Percentiles rank a stretch among this genome's conserved stretches.
phyloP scores from a whole-genome alignment of 192 early-diverging fungal species.

The Bifiguratus adelaidae region DNA sequence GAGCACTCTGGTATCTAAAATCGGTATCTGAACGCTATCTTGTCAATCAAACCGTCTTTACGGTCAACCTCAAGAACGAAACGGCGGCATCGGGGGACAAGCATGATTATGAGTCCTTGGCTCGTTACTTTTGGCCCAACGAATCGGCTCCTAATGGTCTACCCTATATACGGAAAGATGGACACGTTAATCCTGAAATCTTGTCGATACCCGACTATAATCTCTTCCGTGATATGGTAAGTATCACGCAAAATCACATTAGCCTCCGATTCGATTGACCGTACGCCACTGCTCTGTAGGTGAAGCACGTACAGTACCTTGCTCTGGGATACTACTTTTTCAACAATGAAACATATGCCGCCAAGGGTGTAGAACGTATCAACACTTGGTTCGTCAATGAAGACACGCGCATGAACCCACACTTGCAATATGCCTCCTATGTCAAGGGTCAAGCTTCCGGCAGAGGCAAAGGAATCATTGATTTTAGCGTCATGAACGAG shows the following conservation, averaged over 20 bases:
- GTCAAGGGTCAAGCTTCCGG: slow-evolving; percentile 27
- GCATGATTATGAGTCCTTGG: slow-evolving; percentile 48
- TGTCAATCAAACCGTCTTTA: slow-evolving; percentile 22
- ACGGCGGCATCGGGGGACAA: slow-evolving; percentile 28
- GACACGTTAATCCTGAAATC: slow-evolving; percentile 42
- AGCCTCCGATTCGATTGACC: slow-evolving; percentile 3
- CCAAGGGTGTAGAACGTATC: slow-evolving; percentile 21
- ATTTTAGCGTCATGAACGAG: slow-evolving; percentile 26
- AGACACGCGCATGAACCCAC: slow-evolving; percentile 48
- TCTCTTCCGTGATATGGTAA: slow-evolving; percentile 21
- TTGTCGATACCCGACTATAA: slow-evolving; percentile 25
- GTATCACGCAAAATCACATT: not conserved
- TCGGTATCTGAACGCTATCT: not conserved
- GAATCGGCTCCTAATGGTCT: slow-evolving; percentile 14
- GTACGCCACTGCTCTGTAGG: not conserved
- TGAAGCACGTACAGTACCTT: slow-evolving; percentile 26
- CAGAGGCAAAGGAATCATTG: slow-evolving; percentile 28
- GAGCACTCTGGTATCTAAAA: slow-evolving; percentile 8
- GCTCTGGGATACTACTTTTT: slow-evolving; percentile 44
- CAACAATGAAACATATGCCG: slow-evolving; percentile 28
- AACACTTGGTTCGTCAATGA: slow-evolving; percentile 44
- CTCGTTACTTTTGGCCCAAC: slow-evolving; percentile 48
- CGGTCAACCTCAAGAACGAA: slow-evolving; percentile 34
- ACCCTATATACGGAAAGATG: slow-evolving; percentile 39
- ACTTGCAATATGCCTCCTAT: slow-evolving; percentile 38